Evolutionary conservation across 2,329 filamentous ascomycete species (phyloP), one percentile per base, ranked within the genome.

Genomic region (Paecilomyces formosus): DNA sequence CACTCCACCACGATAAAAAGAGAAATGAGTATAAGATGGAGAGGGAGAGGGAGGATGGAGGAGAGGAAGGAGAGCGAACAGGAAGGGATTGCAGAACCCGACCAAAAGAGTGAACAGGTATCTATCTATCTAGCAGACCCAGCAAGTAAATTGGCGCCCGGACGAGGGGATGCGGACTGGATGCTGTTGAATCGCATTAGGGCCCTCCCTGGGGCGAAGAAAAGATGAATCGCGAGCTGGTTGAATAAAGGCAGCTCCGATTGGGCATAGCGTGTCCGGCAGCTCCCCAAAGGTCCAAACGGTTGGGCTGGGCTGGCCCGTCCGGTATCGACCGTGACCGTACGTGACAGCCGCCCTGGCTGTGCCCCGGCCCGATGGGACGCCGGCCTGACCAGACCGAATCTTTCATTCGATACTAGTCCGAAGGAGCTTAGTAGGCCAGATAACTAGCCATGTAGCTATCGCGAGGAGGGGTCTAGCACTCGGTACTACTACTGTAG

Each of bases 231-330:
- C 54, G 54, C 28, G 61, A 64, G 63, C 65, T 70, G 65, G 69
- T 72, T 72, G 70, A 71, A 69, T 60, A 60, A 60, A 63, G 66
- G 61, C 49, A 60, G 64, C 57, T 69, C 68, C 54, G 62, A 75
- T 68, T 21, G 13, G 71, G 73, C 61, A 66, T 74, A 72, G 72
- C 65, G 67, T 56, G 55, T 58, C 56, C 53, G 60, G 60, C 54
- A 63, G 57, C 63, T 63, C 70, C 70, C 70, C 71, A 72, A 70
- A 69, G 64, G 61, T 64, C 65, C 62, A 68, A 72, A 71, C 62
- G 68, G 71, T 72, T 73, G 72, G 70, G 70, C 65, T 68, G 66
- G 63, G 60, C 62, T 61, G 55, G 53, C 45, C 33, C n/a, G 39
- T 45, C 39, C 39, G 39, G 39, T 45, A 45, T 45, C 15, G 8